Base-by-base conservation (phyloP, 1,139 yeast species). In the Citeromyces siamensis region DNA sequence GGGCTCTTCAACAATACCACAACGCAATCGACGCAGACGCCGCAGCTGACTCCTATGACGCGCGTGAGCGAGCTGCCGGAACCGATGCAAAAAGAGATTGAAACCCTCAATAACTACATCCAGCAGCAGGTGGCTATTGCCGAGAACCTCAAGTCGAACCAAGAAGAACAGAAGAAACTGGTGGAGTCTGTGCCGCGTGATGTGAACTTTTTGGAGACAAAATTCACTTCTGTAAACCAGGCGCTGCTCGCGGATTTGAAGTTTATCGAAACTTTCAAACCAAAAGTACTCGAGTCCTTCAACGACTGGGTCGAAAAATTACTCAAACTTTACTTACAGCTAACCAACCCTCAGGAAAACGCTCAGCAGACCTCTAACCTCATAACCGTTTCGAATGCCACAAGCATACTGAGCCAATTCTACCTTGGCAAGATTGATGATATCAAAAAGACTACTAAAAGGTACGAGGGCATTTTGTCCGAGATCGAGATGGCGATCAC, bases 131-230 rank as follows among this genome's bases (percentile, higher is more conserved):
- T 81, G 40, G 71, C 80, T 41, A 80, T 83, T 38, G 80, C 94
- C 5, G 90, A 85, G 34, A 82, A 82, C 35, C 63, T 90, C 41
- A 75, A 76, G 44, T 69, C 77, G 18, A 81, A 77, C 43, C 63
- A 70, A 40, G 62, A 62, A 10, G 73, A 72, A 26, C 95, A 86
- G 46, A 70, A 73, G 37, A 79, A 75, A 40, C 63, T 82, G 35
- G 73, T 90, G 34, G 72, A 71, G 23, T 78, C 94, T 39, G 79
- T 90, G 35, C 95, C 96, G 12, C 70, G 83, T 41, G 98, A 93
- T 52, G 79, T 84, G 29, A 74, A 72, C 45, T 84, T 78, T 46
- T 59, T 90, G 41, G 68, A 68, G 39, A 68, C 76, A 46, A 77
- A 77, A 48, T 64, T 75, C 39, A 60, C 71, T 16, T 71, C 84